phyloP scores from a whole-genome alignment of 2,329 filamentous ascomycete species.

The Penicillium occitanis region DNA sequence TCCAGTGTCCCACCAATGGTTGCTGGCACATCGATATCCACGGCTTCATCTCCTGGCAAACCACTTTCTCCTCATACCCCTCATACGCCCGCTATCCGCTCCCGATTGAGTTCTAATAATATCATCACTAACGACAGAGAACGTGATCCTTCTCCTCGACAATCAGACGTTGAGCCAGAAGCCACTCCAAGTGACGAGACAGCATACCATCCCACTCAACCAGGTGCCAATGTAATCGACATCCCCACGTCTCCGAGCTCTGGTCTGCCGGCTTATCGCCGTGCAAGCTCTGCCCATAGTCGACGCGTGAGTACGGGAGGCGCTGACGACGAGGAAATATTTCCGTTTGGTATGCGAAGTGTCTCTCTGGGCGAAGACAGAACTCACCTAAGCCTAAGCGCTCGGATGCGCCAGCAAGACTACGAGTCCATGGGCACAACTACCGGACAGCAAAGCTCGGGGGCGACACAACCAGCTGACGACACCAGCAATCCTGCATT shows the following conservation, averaged over 20 bases:
- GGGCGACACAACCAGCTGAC: constrained; percentile 25
- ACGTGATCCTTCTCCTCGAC: constrained; percentile 33
- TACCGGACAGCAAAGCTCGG: constrained; percentile 26
- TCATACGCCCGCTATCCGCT: constrained; percentile 90
- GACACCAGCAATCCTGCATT: constrained; percentile 25
- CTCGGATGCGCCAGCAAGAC: constrained; percentile 37
- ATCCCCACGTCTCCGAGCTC: constrained; percentile 50
- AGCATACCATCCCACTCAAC: constrained; percentile 32
- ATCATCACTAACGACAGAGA: constrained; percentile 66
- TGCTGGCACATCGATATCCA: constrained; percentile 70
- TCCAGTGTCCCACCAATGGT: constrained; percentile 62
- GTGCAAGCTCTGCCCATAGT: constrained; percentile 47
- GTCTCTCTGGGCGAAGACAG: constrained; percentile 47
- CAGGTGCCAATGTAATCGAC: constrained; percentile 47
- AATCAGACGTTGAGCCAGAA: constrained; percentile 35
- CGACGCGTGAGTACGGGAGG: constrained; percentile 29
- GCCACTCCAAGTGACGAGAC: constrained; percentile 40
- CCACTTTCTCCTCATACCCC: constrained; percentile 86
- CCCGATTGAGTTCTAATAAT: constrained; percentile 86
- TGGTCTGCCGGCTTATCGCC: constrained; percentile 42
- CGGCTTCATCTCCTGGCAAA: constrained; percentile 85
- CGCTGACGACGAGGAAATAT: constrained; percentile 47
- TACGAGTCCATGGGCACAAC: constrained; percentile 28
- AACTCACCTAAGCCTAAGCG: constrained; percentile 33
- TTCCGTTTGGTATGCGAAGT: constrained; percentile 48